A percentile compares a stretch with the other conserved stretches of the same genome.
Conservation (phyloP, 2,329 filamentous ascomycete genomes). For the Trichoderma koningiopsis region DNA sequence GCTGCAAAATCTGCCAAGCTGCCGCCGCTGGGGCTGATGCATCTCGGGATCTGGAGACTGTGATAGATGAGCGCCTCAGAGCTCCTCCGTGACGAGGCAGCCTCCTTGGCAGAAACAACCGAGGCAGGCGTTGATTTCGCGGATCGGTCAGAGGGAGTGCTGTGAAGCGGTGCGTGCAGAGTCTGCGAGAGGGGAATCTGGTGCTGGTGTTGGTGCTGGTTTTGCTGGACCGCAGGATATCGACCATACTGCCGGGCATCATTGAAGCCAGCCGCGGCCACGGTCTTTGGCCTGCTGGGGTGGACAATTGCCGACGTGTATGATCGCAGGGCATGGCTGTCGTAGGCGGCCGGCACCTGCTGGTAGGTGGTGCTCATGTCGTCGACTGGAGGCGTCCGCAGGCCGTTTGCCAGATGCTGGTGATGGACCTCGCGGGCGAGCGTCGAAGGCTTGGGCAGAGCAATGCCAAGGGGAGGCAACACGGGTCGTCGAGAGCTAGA, state of each 20-base stretch:
- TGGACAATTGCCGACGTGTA: conserved; percentile 43
- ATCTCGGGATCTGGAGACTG: conserved; percentile 70
- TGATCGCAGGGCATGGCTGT: conserved; percentile 47
- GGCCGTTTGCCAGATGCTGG: conserved; percentile 40
- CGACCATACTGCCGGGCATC: conserved; percentile 34
- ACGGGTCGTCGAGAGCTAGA: conserved; percentile 30
- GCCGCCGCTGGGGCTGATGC: conserved; percentile 74
- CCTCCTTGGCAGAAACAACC: conserved; percentile 24
- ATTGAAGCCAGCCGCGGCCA: neutral
- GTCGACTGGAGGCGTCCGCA: conserved; percentile 55
- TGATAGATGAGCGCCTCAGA: conserved; percentile 55
- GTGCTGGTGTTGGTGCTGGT: conserved; percentile 15
- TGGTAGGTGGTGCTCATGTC: conserved; percentile 58
- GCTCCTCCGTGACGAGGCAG: conserved; percentile 41
- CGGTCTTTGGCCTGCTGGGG: conserved; percentile 36
- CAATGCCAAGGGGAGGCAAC: conserved; percentile 28
- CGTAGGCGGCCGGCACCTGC: conserved; percentile 50
- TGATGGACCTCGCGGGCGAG: conserved; percentile 28
- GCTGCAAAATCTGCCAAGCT: conserved; percentile 82
- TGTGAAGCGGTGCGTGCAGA: conserved; percentile 22
- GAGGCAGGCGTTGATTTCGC: conserved; percentile 20
- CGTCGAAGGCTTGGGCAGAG: conserved; percentile 32
- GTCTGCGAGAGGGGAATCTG: conserved; percentile 23
- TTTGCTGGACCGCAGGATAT: conserved; percentile 34
- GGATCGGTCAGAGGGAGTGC: conserved; percentile 11